Base-by-base conservation (phyloP, 2,329 filamentous ascomycete genomes). In the Fusarium abutilonis region DNA sequence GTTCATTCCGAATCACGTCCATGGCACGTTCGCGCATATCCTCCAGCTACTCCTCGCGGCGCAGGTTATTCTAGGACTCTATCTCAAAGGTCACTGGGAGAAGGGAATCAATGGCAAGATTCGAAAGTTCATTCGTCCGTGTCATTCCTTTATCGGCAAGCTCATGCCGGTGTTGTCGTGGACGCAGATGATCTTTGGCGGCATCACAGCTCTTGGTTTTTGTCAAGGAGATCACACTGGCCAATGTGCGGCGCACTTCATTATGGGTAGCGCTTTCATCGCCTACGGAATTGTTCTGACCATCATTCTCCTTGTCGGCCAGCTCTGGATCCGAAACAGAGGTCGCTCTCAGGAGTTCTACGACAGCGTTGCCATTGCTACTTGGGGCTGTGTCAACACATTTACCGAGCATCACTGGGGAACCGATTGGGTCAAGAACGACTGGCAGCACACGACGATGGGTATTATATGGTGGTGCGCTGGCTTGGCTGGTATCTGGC, bases 401-500 rank as follows among this genome's bases (percentile, higher is more conserved):
- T 98, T 99, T 69, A 99, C 95, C 15, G 95, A 98, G 77, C 95
- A 99, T 74, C 87, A 90, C 48, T 99, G 95, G 95, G 95, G 95
- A 51, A 83, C 83, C 1, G 84, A 86, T 1, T 99, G 95, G 95
- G 92, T 90, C 48, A 87, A 86, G 76, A 98, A 97, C 72, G 95
- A 99, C 75, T 87, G 97, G 79, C 94, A 99, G 76, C 95, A 99
- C 76, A 99, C 95, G 0, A 92, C 91, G n/a, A 98, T 99, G 94
- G 95, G 95, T n/a, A 87, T 99, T 61, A 88, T 99, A 47, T 99
- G 95, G 95, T 99, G 94, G 94, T 91, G 88, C 70, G 94, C 95
- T 8, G 95, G 95, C 21, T 80, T 99, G 28, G 85, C 94, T 10
- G 95, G 95, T 38, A 84, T 99, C 48, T 99, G 94, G 95, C 82